A percentile compares a stretch with the other conserved stretches of the same genome.
phyloP scores from a whole-genome alignment of 2,329 filamentous ascomycete species.

The Xylaria hypoxylon region DNA sequence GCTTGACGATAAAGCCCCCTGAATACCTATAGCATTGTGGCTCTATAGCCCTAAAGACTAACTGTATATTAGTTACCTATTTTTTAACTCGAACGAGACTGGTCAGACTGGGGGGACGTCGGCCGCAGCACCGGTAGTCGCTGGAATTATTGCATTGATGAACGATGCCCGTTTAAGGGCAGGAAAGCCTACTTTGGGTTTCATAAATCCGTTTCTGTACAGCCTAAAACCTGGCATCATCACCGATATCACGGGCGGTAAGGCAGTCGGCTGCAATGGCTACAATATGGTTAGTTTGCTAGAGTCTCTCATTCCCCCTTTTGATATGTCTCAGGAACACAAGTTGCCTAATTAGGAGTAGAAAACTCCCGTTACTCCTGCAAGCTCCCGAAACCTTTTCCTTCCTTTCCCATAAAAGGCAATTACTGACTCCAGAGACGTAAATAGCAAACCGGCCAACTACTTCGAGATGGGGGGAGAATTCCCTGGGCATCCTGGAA shows the following conservation, averaged over 20 bases:
- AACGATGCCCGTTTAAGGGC: slow-evolving; percentile 35
- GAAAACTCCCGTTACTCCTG: no score
- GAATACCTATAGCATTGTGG: background rate
- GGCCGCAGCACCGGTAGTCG: slow-evolving; percentile 35
- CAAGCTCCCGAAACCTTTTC: no score
- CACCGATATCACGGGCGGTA: slow-evolving; percentile 43
- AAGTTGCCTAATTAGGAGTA: no score
- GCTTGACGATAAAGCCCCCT: background rate
- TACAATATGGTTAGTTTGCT: no score
- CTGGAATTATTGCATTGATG: slow-evolving; percentile 32
- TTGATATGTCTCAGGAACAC: no score
- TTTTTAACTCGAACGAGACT: slow-evolving; percentile 29
- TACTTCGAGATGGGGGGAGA: slow-evolving; percentile 41
- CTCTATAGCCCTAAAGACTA: slow-evolving; percentile 5
- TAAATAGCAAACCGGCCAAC: slow-evolving; percentile 42
- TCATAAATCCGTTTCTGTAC: slow-evolving; percentile 36
- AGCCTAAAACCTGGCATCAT: slow-evolving; percentile 24
- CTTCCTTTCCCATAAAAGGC: no score
- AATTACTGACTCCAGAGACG: no score
- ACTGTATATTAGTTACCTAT: slow-evolving; percentile 30
- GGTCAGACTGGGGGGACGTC: slow-evolving; percentile 31
- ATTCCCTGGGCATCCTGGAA: slow-evolving; percentile 49
- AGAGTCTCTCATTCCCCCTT: no score
- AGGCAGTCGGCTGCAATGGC: slow-evolving; percentile 44
- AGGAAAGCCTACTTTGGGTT: slow-evolving; percentile 34